Evolutionary conservation across 495 filamentous ascomycete genomes (phyloP).

Genomic region (Penicillium antarcticum): DNA sequence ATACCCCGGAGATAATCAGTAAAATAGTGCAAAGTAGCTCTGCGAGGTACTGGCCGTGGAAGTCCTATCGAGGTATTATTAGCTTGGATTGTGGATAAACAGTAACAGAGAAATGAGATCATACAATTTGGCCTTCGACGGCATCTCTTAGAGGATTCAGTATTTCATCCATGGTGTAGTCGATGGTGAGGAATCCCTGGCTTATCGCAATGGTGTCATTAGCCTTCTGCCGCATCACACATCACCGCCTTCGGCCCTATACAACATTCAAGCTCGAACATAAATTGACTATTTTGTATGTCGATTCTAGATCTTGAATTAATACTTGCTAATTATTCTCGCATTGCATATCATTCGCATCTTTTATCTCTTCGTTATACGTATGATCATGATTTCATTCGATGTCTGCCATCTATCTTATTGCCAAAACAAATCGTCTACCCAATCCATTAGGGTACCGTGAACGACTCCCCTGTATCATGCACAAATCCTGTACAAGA

Average conservation of each 20-base stretch:
- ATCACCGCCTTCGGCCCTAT: conserved; percentile 18
- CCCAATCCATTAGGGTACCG: neutral
- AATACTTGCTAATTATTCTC: too few relatives aligned
- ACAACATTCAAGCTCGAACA: too few relatives aligned
- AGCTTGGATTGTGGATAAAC: neutral
- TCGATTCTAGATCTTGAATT: too few relatives aligned
- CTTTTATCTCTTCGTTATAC: neutral
- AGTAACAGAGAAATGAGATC: neutral
- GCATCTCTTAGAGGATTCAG: conserved; percentile 71
- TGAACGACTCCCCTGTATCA: neutral
- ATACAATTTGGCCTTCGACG: conserved; percentile 85
- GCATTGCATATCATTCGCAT: neutral
- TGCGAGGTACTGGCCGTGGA: conserved; percentile 83
- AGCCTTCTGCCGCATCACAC: conserved; percentile 11
- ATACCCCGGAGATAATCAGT: conserved; percentile 69
- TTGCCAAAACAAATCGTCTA: neutral
- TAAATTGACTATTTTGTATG: too few relatives aligned
- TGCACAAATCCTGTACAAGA: neutral
- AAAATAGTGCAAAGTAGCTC: conserved; percentile 69
- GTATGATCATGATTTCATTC: conserved; percentile 23
- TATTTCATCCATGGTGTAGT: conserved; percentile 65
- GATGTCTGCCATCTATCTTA: conserved; percentile 13
- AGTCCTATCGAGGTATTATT: conserved; percentile 61
- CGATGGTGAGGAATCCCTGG: conserved; percentile 2
- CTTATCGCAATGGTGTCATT: conserved; percentile 36